A percentile compares a stretch with the other conserved stretches of the same genome.
Evolutionary conservation across 1,284 basidiomycete species (phyloP).

Genomic region (Ustilago sp.): DNA sequence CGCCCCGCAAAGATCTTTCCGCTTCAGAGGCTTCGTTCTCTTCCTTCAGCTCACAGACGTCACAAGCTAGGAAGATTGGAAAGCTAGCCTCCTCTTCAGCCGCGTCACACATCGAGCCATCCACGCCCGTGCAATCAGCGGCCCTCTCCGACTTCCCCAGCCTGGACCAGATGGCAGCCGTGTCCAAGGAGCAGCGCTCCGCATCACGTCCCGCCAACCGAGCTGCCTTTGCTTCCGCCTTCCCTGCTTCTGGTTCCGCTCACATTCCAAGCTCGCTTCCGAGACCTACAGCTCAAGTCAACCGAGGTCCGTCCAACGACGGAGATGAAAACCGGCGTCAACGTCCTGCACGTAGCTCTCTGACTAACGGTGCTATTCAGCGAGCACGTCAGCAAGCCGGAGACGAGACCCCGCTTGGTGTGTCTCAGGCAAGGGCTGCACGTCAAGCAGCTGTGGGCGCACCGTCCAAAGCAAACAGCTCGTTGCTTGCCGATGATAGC

Average conservation of each 20-base stretch:
- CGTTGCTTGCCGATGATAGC: constrained; percentile 33
- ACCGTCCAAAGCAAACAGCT: constrained; percentile 16
- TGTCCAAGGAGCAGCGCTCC: constrained; percentile 35
- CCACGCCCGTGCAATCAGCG: constrained; percentile 21
- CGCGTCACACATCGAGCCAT: constrained; percentile 22
- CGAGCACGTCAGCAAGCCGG: constrained; percentile 41
- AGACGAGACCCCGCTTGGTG: constrained; percentile 46
- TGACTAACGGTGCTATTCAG: constrained; percentile 47
- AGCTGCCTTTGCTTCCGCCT: constrained; percentile 35
- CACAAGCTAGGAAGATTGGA: constrained; percentile 20
- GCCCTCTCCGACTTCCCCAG: constrained; percentile 41
- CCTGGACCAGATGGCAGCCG: constrained; percentile 50
- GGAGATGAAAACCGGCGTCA: constrained; percentile 21
- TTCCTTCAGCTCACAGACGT: constrained; percentile 15
- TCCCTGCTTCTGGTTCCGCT: constrained; percentile 22
- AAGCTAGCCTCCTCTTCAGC: constrained; percentile 23
- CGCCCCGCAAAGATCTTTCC: constrained; percentile 32
- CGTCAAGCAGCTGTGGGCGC: constrained; percentile 20
- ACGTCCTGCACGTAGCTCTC: constrained; percentile 33
- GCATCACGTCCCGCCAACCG: constrained; percentile 33
- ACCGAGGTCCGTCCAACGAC: constrained; percentile 11
- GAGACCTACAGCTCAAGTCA: constrained; percentile 28
- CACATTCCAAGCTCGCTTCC: constrained; percentile 38
- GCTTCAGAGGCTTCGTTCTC: constrained; percentile 19
- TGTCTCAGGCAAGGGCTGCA: constrained; percentile 37